Evolutionary conservation across 129 eudicot species (phyloP).

Genomic region (Logfia minima): DNA sequence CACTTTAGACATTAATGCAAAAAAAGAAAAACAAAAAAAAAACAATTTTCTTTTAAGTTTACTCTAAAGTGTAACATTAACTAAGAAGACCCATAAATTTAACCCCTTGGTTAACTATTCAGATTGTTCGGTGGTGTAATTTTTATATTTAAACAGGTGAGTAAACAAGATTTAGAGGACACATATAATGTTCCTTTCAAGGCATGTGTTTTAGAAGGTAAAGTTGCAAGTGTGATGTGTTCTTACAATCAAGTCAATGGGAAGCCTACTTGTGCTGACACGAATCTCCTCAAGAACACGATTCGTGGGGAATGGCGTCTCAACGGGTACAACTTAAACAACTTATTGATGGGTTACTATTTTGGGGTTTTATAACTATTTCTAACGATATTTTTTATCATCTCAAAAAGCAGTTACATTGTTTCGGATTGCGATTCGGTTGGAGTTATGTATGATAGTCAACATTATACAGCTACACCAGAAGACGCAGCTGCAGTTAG

Average conservation of each 20-base stretch:
- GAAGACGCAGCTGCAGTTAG: conserved; percentile 88
- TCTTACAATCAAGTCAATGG: conserved; percentile 97
- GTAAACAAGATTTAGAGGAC: conserved; percentile 88
- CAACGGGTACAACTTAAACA: conserved; percentile 52
- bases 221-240: conserved; percentile 96
- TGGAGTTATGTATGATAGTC: conserved; percentile 55
- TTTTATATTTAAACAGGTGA: conserved; percentile 46
- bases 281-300: conserved; percentile 63
- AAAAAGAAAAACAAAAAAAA: background rate
- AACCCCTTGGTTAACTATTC: background rate
- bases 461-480: conserved; percentile 78
- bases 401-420: conserved; percentile 49
- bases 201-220: conserved; percentile 92
- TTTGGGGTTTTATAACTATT: background rate
- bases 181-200: conserved; percentile 91
- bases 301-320: conserved; percentile 87
- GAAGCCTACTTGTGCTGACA: conserved; percentile 93
- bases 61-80: background rate
- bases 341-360: background rate
- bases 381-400: background rate
- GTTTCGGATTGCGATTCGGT: conserved; percentile 98
- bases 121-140: background rate
- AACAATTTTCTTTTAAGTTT: background rate
- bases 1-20: background rate
- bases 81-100: background rate